These are phyloP conservation scores for Leccinum fallax DNA, from an alignment of 1,284 basidiomycete genomes.

Conservation along the genomic window DNA sequence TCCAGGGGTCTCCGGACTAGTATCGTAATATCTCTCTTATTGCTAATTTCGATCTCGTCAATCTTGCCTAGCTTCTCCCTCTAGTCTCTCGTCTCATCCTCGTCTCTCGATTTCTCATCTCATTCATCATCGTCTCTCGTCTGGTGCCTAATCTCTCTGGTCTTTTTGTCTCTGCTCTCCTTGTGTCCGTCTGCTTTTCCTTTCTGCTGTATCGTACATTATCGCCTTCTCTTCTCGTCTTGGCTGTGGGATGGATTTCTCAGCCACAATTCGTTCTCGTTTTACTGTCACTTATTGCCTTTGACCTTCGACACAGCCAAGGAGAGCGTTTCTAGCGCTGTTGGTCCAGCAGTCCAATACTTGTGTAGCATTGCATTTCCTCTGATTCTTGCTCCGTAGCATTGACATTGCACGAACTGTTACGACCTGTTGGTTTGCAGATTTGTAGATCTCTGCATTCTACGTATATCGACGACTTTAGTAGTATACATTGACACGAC, in stretches of 20 bases:
- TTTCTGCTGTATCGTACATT: constrained; percentile 38
- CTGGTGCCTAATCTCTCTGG: constrained; percentile 10
- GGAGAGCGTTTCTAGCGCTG: constrained; percentile 33
- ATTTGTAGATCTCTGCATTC: constrained; percentile 35
- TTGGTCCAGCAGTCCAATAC: constrained; percentile 31
- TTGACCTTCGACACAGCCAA: constrained; percentile 29
- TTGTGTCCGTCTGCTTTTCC: constrained; percentile 18
- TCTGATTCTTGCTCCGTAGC: constrained; percentile 20
- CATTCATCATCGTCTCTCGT: constrained; percentile 13
- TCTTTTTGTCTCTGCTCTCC: constrained; percentile 29
- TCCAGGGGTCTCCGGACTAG: constrained; percentile 29
- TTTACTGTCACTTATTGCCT: constrained; percentile 38
- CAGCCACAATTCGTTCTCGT: constrained; percentile 23
- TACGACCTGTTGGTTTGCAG: constrained; percentile 24
- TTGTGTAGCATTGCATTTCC: constrained; percentile 38
- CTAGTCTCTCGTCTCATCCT: constrained; percentile 20
- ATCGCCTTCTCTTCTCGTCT: constrained; percentile 29
- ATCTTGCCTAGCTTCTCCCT: constrained; percentile 19
- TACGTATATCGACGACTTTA: constrained; percentile 20
- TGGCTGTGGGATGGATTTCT: constrained; percentile 37
- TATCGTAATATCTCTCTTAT: constrained; percentile 39
- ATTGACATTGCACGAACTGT: constrained; percentile 17
- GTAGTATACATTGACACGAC: constrained; percentile 12
- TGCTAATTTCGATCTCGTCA: constrained; percentile 34
- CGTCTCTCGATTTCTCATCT: constrained; percentile 12